Evolutionary conservation across 2,329 filamentous ascomycete species (phyloP).

Genomic region (Westerdykella ornata): DNA sequence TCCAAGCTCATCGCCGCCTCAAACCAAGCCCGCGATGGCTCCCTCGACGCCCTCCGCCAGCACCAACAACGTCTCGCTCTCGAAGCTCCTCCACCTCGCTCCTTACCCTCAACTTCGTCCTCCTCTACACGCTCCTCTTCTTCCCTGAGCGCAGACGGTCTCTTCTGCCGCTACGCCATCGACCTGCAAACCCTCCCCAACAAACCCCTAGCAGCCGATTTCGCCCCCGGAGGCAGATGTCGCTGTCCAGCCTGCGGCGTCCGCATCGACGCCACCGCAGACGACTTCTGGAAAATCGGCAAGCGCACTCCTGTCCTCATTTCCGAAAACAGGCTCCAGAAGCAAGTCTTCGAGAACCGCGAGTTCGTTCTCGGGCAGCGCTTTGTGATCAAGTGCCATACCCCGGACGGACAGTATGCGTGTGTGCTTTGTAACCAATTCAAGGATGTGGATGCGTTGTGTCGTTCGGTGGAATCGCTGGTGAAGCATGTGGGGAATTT

Average conservation of each 20-base stretch:
- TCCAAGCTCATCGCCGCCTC: slow-evolving; percentile 38
- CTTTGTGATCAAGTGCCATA: slow-evolving; percentile 36
- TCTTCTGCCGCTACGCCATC: slow-evolving; percentile 33
- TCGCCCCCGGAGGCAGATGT: slow-evolving; percentile 28
- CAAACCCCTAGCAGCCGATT: slow-evolving; percentile 26
- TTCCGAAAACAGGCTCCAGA: slow-evolving; percentile 22
- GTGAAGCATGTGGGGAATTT: slow-evolving; percentile 33
- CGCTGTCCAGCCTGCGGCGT: slow-evolving; percentile 27
- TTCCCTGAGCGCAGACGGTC: slow-evolving; percentile 12
- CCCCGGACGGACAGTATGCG: slow-evolving; percentile 31
- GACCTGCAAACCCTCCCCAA: slow-evolving; percentile 27
- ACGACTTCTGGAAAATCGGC: slow-evolving; percentile 37
- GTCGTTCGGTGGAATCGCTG: slow-evolving; percentile 29
- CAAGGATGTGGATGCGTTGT: slow-evolving; percentile 33
- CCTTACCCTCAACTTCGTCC: slow-evolving; percentile 16
- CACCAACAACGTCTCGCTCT: slow-evolving; percentile 30
- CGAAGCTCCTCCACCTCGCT: slow-evolving; percentile 7
- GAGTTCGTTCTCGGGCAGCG: slow-evolving; percentile 34
- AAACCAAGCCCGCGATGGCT: slow-evolving; percentile 38
- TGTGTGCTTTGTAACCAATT: slow-evolving; percentile 31
- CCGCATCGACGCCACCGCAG: slow-evolving; percentile 21
- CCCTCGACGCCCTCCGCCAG: slow-evolving; percentile 33
- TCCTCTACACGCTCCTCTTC: slow-evolving; percentile 24
- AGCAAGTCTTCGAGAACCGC: slow-evolving; percentile 30
- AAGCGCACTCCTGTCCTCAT: slow-evolving; percentile 27